Percentiles rank a stretch among this genome's conserved stretches.
phyloP scores from a whole-genome alignment of 257 asterid genomes.

The Nicotiana undulata region DNA sequence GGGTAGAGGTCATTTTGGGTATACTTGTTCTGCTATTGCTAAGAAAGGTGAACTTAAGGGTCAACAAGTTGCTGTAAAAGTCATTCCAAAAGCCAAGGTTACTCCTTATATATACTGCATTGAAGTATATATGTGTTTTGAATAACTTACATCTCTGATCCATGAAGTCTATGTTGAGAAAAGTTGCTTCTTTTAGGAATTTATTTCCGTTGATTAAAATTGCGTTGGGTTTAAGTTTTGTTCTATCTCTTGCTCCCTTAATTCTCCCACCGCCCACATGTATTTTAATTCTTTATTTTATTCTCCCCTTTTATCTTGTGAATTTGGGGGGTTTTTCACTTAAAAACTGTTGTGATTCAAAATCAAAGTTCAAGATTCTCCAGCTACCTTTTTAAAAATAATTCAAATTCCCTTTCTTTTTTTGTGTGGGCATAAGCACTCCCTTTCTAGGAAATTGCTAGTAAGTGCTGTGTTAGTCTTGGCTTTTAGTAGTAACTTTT shows the following conservation, averaged over 20 bases:
- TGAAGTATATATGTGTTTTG: background rate
- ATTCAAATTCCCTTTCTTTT: background rate
- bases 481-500: background rate
- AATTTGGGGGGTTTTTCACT: background rate
- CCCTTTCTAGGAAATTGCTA: background rate
- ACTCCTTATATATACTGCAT: background rate
- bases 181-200: background rate
- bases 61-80: conserved; percentile 59
- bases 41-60: conserved; percentile 60
- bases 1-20: conserved; percentile 74
- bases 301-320: background rate
- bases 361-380: background rate
- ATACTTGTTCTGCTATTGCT: conserved; percentile 47
- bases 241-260: background rate
- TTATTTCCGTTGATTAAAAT: background rate
- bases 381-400: background rate
- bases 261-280: background rate
- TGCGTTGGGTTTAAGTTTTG: background rate
- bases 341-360: background rate
- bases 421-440: background rate
- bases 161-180: background rate
- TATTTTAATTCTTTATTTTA: background rate
- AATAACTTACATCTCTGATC: background rate
- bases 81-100: conserved; percentile 62
- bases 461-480: background rate